Evolutionary conservation across 441 rosid species (phyloP).

Genomic region (Erodium texanum): DNA sequence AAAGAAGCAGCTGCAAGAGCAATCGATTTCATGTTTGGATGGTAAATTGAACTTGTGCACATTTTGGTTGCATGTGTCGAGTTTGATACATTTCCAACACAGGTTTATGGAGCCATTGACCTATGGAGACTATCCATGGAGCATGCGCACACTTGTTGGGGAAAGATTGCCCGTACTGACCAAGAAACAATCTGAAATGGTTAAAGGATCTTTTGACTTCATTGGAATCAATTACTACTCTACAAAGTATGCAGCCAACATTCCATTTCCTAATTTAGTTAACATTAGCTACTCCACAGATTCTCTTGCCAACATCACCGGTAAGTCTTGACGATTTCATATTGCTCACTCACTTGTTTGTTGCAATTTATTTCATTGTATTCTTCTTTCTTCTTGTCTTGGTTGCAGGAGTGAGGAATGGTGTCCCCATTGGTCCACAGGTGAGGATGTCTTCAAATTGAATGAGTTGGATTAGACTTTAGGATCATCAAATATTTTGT

Average conservation of each 20-base stretch:
- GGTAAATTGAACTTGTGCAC: constrained; percentile 25
- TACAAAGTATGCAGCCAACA: constrained; percentile 25
- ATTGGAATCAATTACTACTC: constrained; percentile 41
- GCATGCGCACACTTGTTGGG: constrained; percentile 28
- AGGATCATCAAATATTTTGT: neutral
- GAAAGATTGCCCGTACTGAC: constrained; percentile 38
- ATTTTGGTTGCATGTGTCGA: no score
- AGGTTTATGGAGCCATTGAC: constrained; percentile 22
- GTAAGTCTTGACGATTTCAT: constrained; percentile 18
- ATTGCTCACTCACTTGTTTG: neutral
- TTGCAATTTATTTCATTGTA: constrained; percentile 4
- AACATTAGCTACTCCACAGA: constrained; percentile 30
- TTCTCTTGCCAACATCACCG: constrained; percentile 15
- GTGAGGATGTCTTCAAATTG: constrained; percentile 11
- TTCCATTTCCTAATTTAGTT: constrained; percentile 1
- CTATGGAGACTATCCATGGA: constrained; percentile 34
- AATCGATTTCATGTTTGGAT: constrained; percentile 50
- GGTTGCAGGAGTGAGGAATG: constrained; percentile 27
- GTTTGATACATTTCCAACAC: no score
- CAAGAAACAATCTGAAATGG: constrained; percentile 18
- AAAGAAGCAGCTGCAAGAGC: constrained; percentile 38
- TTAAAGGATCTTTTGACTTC: constrained; percentile 44
- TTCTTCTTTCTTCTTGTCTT: no score
- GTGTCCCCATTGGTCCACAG: constrained; percentile 29
- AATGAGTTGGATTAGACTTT: no score